Conservation (phyloP, 148 eudicot species). For the Cornus controversa region DNA sequence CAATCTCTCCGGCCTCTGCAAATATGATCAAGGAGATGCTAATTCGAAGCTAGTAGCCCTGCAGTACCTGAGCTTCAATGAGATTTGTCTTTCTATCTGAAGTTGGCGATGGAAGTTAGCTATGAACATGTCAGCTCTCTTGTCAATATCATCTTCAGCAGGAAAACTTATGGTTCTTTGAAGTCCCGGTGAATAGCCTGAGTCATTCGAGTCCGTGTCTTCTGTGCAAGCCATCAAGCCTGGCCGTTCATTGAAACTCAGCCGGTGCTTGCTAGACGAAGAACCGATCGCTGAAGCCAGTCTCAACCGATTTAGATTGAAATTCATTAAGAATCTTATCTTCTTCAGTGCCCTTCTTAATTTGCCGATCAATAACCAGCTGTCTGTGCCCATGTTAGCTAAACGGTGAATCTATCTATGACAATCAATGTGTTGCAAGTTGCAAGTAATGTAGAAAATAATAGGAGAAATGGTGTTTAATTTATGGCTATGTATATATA, state of each 20-base stretch:
- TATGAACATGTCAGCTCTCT: conserved; percentile 67
- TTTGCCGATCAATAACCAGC: conserved; percentile 25
- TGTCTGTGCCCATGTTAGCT: conserved; percentile 14
- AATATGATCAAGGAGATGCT: conserved; percentile 20
- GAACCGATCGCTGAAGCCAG: conserved; percentile 26
- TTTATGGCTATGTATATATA: too few species aligned
- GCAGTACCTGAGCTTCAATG: conserved; percentile 59
- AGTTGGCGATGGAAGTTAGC: conserved; percentile 65
- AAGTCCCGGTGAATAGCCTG: conserved; percentile 17
- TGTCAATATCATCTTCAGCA: conserved; percentile 55
- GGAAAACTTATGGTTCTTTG: conserved; percentile 38
- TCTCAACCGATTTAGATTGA: conserved; percentile 31
- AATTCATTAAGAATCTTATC: conserved; percentile 30
- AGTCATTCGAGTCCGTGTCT: conserved; percentile 5
- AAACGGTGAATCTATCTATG: neutral
- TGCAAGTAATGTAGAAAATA: neutral
- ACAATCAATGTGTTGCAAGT: neutral
- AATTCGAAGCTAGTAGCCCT: conserved; percentile 32
- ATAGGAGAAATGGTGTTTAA: too few species aligned
- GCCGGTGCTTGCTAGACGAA: conserved; percentile 12
- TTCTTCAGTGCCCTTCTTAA: conserved; percentile 40
- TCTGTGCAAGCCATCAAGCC: conserved; percentile 27
- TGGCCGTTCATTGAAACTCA: conserved; percentile 38
- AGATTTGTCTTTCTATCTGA: conserved; percentile 60
- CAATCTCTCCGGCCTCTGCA: too few species aligned